Evolutionary conservation across 2,329 filamentous ascomycete species (phyloP), one percentile per base, ranked within the genome.

Genomic region (Penicillium sp.): DNA sequence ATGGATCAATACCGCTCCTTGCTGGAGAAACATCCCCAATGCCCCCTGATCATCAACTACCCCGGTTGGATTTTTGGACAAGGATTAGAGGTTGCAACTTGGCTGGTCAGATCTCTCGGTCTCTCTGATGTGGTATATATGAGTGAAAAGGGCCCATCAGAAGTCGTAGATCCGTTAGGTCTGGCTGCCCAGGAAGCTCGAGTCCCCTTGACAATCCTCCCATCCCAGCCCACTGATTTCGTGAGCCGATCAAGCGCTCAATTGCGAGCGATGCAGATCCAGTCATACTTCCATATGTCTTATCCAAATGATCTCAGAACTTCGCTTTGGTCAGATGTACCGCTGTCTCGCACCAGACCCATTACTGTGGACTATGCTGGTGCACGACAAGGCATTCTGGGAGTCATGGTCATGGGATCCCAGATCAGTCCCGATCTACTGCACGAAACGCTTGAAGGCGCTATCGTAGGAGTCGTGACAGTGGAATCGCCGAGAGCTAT

Each of bases 261-360:
- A 51, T 60, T 78, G 6, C 69, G 76, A 40, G 70, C 72, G 19
- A 82, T 83, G 78, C 78, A 81, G 53, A 78, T 75, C 54, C 75
- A 81, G 54, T 79, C 79, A 1, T 83, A 82, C 59, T 82, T 83
- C 61, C 80, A 83, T 59, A 57, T 66, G 58, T 62, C 64, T 17
- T 62, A 63, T 34, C 60, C 63, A 8, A 52, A 47, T 29, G 57
- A 59, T 34, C 38, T 62, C 21, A 57, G 50, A 28, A 63, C 61
- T 33, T 62, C 68, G 2, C 57, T 66, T 4, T 82, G 77, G 76
- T 66, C 67, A 22, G 58, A 68, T 4, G 65, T 65, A 4, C 71
- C 77, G 0, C 65, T 82, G 8, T 72, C 71, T 7, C 63, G 64
- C 10, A 63, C 68, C 19, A 64, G 67, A 9, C 76, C 77, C 0